Conservation (phyloP, 2,329 filamentous ascomycete species). For the Didymella arachidicola region DNA sequence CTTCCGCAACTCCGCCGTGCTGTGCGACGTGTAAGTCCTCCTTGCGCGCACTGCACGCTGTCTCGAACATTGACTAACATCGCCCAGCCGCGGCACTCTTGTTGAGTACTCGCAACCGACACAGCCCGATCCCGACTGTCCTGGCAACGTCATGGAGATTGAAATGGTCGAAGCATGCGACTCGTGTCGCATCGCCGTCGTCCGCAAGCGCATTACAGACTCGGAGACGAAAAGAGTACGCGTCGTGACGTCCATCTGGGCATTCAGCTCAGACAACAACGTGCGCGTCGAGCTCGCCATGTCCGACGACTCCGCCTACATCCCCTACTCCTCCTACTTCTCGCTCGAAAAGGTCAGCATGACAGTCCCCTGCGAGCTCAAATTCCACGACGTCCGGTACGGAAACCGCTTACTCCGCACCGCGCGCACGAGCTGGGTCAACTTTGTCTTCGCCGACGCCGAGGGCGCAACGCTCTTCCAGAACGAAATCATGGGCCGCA, state of each 20-base stretch:
- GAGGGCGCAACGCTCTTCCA: constrained; percentile 53
- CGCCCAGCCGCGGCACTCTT: constrained; percentile 44
- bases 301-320: constrained; percentile 51
- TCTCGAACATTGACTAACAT: not conserved
- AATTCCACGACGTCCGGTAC: constrained; percentile 51
- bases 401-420: constrained; percentile 45
- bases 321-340: constrained; percentile 58
- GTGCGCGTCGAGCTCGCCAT: constrained; percentile 55
- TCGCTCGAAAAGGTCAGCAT: constrained; percentile 55
- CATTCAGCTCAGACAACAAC: constrained; percentile 53
- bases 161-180: constrained; percentile 52
- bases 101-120: constrained; percentile 54
- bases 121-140: constrained; percentile 31
- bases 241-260: constrained; percentile 56
- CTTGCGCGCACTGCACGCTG: not conserved
- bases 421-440: constrained; percentile 55
- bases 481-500: constrained; percentile 56
- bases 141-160: constrained; percentile 35
- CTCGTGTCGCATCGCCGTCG: constrained; percentile 53
- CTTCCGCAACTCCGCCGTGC: constrained; percentile 54
- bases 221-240: constrained; percentile 44
- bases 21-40: constrained; percentile 53
- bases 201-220: constrained; percentile 53
- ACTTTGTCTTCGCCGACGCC: constrained; percentile 52
- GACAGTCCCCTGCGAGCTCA: constrained; percentile 49